Percentiles rank a stretch among this genome's conserved stretches.
Conservation (phyloP, 2,329 filamentous ascomycete genomes). For the Metarhizium rileyi region DNA sequence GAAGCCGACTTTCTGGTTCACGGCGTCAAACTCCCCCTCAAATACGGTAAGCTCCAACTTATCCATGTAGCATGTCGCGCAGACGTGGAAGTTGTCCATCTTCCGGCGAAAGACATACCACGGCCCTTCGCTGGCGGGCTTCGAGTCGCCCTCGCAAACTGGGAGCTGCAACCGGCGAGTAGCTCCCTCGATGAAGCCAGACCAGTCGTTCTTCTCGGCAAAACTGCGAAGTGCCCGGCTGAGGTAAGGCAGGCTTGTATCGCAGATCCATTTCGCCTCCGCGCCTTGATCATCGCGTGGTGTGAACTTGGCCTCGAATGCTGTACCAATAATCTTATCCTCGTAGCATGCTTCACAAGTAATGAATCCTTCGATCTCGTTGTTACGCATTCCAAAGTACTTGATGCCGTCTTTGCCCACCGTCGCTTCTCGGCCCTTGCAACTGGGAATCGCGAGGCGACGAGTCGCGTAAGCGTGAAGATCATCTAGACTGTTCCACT, state of each 20-base stretch:
- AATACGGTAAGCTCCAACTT: constrained; percentile 21
- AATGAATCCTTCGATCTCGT: constrained; percentile 22
- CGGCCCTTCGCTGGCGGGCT: constrained; percentile 12
- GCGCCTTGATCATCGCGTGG: constrained; percentile 15
- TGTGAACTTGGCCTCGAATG: constrained; percentile 22
- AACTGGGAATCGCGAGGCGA: constrained; percentile 17
- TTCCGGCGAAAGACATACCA: constrained; percentile 18
- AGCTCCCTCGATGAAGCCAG: constrained; percentile 16
- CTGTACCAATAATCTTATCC: constrained; percentile 18
- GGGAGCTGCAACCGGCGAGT: constrained; percentile 16
- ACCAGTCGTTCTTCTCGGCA: constrained; percentile 19
- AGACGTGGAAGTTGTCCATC: constrained; percentile 19
- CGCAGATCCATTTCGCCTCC: constrained; percentile 23
- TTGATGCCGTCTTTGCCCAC: constrained; percentile 16
- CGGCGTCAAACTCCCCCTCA: constrained; percentile 16
- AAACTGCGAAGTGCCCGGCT: constrained; percentile 11
- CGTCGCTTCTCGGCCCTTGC: constrained; percentile 16
- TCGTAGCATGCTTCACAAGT: constrained; percentile 30
- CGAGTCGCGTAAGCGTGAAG: constrained; percentile 19
- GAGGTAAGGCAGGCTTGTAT: constrained; percentile 19
- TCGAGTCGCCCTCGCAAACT: constrained; percentile 18
- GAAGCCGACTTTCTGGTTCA: constrained; percentile 11
- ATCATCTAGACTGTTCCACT: constrained; percentile 14
- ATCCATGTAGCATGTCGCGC: constrained; percentile 26
- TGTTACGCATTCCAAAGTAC: constrained; percentile 21